Base-by-base conservation (phyloP, 441 rosid species). In the Jatropha podagrica region DNA sequence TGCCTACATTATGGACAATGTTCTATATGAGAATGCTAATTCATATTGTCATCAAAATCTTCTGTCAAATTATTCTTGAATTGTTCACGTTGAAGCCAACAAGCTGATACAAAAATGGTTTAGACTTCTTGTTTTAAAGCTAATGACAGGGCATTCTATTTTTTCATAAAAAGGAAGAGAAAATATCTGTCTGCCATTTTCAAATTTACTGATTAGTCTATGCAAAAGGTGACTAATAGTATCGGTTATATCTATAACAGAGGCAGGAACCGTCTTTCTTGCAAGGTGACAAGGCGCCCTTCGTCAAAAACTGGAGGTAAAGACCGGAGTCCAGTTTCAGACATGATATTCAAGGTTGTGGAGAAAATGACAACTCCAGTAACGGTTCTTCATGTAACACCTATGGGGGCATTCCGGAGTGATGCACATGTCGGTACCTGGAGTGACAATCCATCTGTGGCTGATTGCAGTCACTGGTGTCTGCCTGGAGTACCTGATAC, bases 381-480 rank as follows among this genome's bases (percentile, higher is more conserved):
- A 12, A 85, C 74, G 18, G 87, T 78, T 63, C 77, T 90, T 66
- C 90, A 87, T 64, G 95, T 88, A 46, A 90, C 92, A 5, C 87
- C 83, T 0, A 87, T 90, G 95, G 91, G 89, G 13, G 89, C 92
- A 59, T 85, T 71, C 76, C 83, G 92, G 72, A 80, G 86, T 12
- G 95, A 88, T 42, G 91, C 89, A 4, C 91, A 90, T 71, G 91
- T 90, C 0, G 95, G 91, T 20, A 68, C 68, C 20, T 88, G 92
- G 90, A 85, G 89, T 23, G 89, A 87, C 61, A 85, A 86, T 78
- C 90, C 87, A 1, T 80, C 79, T 1, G 88, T 90, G 65, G 84
- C 91, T n/a, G 94, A 88, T 77, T 88, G 92, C 76, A 86, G 89
- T 84, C 91, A 87, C 65, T 89, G 90, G 92, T 90, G 92, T 79